Evolutionary conservation across 148 eudicot species (phyloP).

Genomic region (Persicaria tinctoria): DNA sequence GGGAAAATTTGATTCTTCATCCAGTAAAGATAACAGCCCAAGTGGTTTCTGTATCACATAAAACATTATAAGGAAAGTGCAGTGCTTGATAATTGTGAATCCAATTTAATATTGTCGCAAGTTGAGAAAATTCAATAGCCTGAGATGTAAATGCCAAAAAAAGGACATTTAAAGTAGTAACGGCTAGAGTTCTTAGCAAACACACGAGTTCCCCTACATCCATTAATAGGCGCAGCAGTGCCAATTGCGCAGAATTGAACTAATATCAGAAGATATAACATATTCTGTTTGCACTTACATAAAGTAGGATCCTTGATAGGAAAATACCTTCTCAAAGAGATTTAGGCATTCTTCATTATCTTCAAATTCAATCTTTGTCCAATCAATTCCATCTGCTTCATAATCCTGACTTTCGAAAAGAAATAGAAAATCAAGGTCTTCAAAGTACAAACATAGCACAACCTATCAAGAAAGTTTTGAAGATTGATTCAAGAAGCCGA

Average conservation of each 20-base stretch:
- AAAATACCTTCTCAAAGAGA: constrained; percentile 82
- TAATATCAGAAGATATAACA: neutral
- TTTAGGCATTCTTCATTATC: constrained; percentile 94
- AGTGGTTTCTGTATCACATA: constrained; percentile 48
- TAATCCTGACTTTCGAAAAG: constrained; percentile 51
- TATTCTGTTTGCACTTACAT: neutral
- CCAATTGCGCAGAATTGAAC: neutral
- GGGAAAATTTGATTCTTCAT: constrained; percentile 80
- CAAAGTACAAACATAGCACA: neutral
- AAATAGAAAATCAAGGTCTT: neutral
- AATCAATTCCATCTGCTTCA: constrained; percentile 87
- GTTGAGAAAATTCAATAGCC: neutral
- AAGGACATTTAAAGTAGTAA: neutral
- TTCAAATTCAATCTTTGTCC: constrained; percentile 77
- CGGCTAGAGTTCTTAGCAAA: neutral
- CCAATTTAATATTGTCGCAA: neutral
- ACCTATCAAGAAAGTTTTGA: too few species aligned
- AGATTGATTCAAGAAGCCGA: too few species aligned
- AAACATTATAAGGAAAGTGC: neutral
- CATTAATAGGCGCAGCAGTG: neutral
- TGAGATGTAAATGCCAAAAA: neutral
- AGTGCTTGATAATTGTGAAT: neutral
- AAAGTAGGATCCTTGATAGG: neutral
- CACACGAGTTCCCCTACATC: neutral
- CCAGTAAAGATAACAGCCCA: constrained; percentile 79